Evolutionary conservation across 2,329 filamentous ascomycete species (phyloP).

Genomic region (Phoma herbarum): DNA sequence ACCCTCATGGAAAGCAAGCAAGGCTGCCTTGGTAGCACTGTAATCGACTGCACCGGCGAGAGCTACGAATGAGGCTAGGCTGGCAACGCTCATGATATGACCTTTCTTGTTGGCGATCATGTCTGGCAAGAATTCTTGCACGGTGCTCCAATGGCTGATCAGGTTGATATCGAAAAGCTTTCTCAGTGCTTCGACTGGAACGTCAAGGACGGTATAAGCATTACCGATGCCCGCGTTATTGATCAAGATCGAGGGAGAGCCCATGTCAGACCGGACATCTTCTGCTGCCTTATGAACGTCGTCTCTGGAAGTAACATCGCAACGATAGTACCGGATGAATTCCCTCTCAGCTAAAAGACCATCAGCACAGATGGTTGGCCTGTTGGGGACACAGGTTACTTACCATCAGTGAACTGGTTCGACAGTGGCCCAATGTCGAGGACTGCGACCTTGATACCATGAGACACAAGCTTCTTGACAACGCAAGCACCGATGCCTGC

Average conservation of each 20-base stretch:
- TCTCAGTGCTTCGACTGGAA: conserved; percentile 35
- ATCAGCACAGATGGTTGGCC: conserved; percentile 24
- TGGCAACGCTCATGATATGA: conserved; percentile 49
- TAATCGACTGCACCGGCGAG: conserved; percentile 48
- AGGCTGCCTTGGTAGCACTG: conserved; percentile 46
- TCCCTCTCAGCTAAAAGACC: conserved; percentile 30
- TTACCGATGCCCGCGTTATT: conserved; percentile 52
- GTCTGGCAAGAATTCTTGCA: conserved; percentile 50
- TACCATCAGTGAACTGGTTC: conserved; percentile 39
- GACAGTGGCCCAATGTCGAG: conserved; percentile 47
- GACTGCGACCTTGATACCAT: conserved; percentile 48
- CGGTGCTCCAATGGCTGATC: conserved; percentile 49
- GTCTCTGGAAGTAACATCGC: conserved; percentile 45
- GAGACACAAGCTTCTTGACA: conserved; percentile 42
- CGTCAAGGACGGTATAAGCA: conserved; percentile 44
- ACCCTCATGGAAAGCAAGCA: conserved; percentile 47
- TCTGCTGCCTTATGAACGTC: conserved; percentile 41
- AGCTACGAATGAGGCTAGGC: conserved; percentile 46
- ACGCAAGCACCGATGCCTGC: conserved; percentile 48
- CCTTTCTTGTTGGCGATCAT: conserved; percentile 50
- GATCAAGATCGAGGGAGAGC: conserved; percentile 46
- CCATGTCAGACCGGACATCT: conserved; percentile 45
- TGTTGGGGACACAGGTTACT: conserved; percentile 3
- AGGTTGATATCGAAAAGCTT: conserved; percentile 48
- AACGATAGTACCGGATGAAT: conserved; percentile 41